A percentile compares a stretch with the other conserved stretches of the same genome.
Evolutionary conservation across 2,329 filamentous ascomycete genomes (phyloP).

Genomic region (Phialocephala sp.): DNA sequence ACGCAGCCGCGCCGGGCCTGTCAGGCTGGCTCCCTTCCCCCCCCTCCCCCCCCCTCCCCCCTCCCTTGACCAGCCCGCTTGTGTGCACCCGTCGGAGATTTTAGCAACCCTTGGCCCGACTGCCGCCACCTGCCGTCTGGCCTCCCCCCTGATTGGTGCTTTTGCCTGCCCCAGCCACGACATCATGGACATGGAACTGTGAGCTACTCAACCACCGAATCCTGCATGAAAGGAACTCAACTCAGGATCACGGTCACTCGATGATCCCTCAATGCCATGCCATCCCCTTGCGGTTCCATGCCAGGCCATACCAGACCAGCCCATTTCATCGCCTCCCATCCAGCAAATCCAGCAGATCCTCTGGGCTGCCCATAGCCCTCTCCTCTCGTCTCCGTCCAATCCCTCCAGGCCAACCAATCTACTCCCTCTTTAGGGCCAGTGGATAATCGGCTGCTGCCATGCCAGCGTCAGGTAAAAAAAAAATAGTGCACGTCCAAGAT

Average conservation of each 20-base stretch:
- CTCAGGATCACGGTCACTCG: background rate
- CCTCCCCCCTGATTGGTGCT: background rate
- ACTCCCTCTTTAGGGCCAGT: background rate
- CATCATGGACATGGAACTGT: background rate
- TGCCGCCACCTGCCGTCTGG: conserved; percentile 8
- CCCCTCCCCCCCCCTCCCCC: background rate
- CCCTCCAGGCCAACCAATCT: background rate
- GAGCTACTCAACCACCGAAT: conserved; percentile 7
- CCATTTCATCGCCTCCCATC: background rate
- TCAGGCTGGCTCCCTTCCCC: background rate
- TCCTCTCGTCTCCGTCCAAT: background rate
- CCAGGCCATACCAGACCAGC: background rate
- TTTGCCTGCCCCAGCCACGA: conserved; percentile 2
- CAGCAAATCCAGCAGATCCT: background rate
- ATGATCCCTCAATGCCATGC: conserved; percentile 6
- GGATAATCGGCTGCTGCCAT: background rate
- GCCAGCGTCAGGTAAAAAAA: background rate
- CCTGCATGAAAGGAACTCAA: conserved; percentile 8
- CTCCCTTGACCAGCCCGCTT: background rate
- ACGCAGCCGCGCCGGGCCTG: no score
- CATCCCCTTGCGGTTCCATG: background rate
- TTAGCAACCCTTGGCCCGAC: background rate
- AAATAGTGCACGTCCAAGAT: background rate
- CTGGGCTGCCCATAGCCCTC: background rate
- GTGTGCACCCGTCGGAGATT: conserved; percentile 3